Base-by-base conservation (phyloP, 129 eudicot species). In the Helianthus tuberosus region DNA sequence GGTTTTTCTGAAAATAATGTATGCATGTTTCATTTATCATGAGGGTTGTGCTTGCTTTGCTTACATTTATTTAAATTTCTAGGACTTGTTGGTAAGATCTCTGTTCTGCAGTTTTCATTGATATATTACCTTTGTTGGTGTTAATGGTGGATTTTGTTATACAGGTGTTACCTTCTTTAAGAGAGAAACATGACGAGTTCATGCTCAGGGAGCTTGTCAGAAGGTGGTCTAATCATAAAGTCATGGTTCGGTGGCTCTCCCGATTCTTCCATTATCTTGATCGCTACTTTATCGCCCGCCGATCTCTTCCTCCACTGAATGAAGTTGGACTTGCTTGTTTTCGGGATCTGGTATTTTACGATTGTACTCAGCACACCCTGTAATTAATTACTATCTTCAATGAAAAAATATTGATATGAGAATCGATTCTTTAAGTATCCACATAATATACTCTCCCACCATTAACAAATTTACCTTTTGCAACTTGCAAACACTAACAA, bases 221-320 rank as follows among this genome's bases (percentile, higher is more conserved):
- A 75, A 86, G 98, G 64, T 93, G 98, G 98, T 83, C 87, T 27
- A 88, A 90, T 80, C 98, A 90, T 79, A 93, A 93, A 77, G 85
- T 93, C 78, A 93, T 93, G 98, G 98, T 93, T 68, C 86, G 96
- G 73, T 93, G 98, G 98, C 90, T 93, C 65, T 93, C 96, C 15
- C 74, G 93, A 48, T 93, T 93, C 79, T 93, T 93, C 46, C 98
- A 86, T 58, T 90, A 93, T 82, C 93, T 93, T 72, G 98, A 94
- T 78, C 91, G 97, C 29, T 91, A 88, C 75, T 94, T 94, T 82
- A 91, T 91, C 32, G 93, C 97, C 39, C 81, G 97, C 48, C 80
- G 97, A 72, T 83, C 96, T 27, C 93, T 94, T 87, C 99, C 99
- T 11, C 80, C 91, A 51, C 85, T 94, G 32, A 83, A 86, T 68